These are phyloP conservation scores for Ceratocystis cubensis DNA, from an alignment of 2,329 filamentous ascomycete species.

Conservation along the genomic window DNA sequence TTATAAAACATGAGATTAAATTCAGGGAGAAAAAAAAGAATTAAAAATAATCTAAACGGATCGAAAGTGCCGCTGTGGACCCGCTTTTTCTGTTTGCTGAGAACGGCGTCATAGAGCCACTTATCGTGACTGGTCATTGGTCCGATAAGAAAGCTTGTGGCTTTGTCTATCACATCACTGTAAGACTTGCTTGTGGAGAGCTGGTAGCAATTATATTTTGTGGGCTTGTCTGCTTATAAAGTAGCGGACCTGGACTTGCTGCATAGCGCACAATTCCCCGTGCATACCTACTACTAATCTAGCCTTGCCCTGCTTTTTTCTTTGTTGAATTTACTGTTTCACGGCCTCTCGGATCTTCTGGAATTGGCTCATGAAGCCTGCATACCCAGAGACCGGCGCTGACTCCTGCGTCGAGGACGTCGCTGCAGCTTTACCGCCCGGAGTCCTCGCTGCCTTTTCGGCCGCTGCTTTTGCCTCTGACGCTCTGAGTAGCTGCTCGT, in stretches of 20 bases:
- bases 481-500: conserved; percentile 41
- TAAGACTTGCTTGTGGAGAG: conserved; percentile 18
- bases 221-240: not conserved
- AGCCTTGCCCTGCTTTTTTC: no score
- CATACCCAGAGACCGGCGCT: conserved; percentile 31
- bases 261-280: not conserved
- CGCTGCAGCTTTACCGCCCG: conserved; percentile 22
- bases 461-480: conserved; percentile 34
- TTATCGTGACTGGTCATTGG: conserved; percentile 11
- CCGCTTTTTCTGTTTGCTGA: conserved; percentile 11
- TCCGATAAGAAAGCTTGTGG: conserved; percentile 1
- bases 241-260: not conserved
- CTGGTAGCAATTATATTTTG: no score
- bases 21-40: not conserved
- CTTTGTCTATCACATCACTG: not conserved
- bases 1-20: not conserved
- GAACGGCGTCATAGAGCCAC: conserved; percentile 14
- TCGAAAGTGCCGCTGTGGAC: not conserved
- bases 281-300: no score
- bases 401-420: conserved; percentile 30
- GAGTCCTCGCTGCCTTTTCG: conserved; percentile 29
- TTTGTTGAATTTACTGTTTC: conserved; percentile 27
- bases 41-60: not conserved
- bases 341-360: conserved; percentile 45
- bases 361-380: conserved; percentile 50